These are phyloP conservation scores for Citrullus mucosospermus DNA, from an alignment of 306 rosid species.

Conservation along the genomic window DNA sequence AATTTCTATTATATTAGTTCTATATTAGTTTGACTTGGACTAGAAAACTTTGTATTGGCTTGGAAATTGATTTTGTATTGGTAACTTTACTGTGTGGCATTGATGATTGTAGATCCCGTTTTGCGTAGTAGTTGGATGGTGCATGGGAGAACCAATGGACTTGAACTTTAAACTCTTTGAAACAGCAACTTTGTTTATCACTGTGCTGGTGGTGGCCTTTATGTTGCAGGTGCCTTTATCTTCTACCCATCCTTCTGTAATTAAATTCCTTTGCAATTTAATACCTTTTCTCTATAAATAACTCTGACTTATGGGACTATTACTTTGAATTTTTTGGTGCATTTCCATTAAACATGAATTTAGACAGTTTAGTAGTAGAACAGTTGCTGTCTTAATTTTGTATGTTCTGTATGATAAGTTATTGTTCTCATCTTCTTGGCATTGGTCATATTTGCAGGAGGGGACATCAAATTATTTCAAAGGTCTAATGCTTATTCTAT, in stretches of 20 bases:
- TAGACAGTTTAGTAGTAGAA: neutral
- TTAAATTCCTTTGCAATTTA: neutral
- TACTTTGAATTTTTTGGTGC: neutral
- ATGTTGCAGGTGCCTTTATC: constrained; percentile 59
- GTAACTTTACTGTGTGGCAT: neutral
- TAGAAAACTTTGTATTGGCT: neutral
- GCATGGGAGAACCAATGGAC: constrained; percentile 84
- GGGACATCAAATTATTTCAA: constrained; percentile 87
- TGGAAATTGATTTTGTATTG: neutral
- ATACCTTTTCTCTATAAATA: neutral
- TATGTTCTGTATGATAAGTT: neutral
- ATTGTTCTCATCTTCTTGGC: neutral
- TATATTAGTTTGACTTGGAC: neutral
- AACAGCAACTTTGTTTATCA: constrained; percentile 83
- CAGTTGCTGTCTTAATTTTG: neutral
- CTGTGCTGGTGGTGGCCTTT: constrained; percentile 87
- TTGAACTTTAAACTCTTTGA: constrained; percentile 89
- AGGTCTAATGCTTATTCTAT: constrained; percentile 85
- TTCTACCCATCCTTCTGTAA: neutral
- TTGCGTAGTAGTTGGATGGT: constrained; percentile 91
- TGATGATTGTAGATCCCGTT: constrained; percentile 51
- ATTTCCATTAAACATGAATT: neutral
- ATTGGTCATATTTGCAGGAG: constrained; percentile 40
- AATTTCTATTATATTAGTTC: neutral
- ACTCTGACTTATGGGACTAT: neutral